Evolutionary conservation across 495 filamentous ascomycete genomes (phyloP), one percentile per base, ranked within the genome.

Genomic region (Podospora anserina): DNA sequence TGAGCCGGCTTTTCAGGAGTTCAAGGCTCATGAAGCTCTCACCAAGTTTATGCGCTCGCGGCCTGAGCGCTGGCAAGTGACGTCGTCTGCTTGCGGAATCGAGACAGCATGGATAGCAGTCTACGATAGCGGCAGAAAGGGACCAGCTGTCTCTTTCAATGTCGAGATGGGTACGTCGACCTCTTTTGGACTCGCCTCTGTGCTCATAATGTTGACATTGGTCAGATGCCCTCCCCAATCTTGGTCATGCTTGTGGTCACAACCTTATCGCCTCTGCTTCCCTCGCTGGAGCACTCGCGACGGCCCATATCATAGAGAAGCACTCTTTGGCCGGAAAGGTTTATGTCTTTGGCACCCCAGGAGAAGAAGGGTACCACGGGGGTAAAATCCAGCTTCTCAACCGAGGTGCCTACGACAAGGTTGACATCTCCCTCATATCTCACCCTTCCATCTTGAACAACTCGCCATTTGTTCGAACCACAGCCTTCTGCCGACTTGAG

Each of bases 201-300:
- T 49, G 39, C 39, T 13, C 39, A 11, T 2, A 6, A 11, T 7
- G 11, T 20, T 58, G n/a, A 58, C 55, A 32, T 7, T 58, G n/a
- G 3, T 32, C n/a, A 58, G 55, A 88, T 68, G 85, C 86, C 0
- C 78, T 88, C 20, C 87, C 87, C 0, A 80, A 72, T 3, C 85
- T 90, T 53, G 89, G 87, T 49, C 89, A 91, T 70, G 88, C 88
- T 0, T 91, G 88, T 66, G 88, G 89, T 5, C 89, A 91, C 76
- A 91, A 91, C 65, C 84, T 91, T 1, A 91, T 91, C 68, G 85
- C 88, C 5, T 89, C 82, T 0, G 84, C 84, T 23, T 90, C 88
- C 2, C 75, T 90, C 13, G 82, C 85, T 0, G 88, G 79, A 0
- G 88, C 84, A 13, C 73, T 91, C 5, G 87, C 87, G n/a, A 79